Conservation (phyloP, 768 basidiomycete genomes). For the Lactifluus pinguis region DNA sequence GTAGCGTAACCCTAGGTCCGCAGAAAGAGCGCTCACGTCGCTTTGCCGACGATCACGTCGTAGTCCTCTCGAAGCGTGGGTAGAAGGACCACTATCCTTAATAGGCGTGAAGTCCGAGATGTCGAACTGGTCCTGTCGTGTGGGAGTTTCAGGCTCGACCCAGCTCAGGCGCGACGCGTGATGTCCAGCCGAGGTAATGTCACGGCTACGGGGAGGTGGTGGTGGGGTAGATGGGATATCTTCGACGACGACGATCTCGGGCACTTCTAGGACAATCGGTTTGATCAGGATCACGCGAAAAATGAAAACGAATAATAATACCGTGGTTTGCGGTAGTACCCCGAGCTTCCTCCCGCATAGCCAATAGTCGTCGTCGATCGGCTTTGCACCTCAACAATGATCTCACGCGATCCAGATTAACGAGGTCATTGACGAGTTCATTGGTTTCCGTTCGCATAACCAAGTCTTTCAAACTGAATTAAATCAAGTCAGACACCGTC, state of each 20-base stretch:
- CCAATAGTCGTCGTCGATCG: conserved; percentile 59
- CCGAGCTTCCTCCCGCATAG: conserved; percentile 35
- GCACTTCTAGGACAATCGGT: conserved; percentile 42
- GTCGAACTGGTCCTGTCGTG: conserved; percentile 28
- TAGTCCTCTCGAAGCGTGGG: conserved; percentile 33
- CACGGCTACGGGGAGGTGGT: conserved; percentile 33
- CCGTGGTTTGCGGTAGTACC: conserved; percentile 29
- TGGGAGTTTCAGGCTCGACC: conserved; percentile 28
- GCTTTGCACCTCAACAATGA: conserved; percentile 73
- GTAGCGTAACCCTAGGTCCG: conserved; percentile 39
- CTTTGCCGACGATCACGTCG: conserved; percentile 50
- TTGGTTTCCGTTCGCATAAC: conserved; percentile 67
- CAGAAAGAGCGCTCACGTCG: conserved; percentile 48
- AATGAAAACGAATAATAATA: not conserved
- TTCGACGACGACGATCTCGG: conserved; percentile 59
- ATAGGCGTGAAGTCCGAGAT: conserved; percentile 32
- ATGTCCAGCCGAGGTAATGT: conserved; percentile 38
- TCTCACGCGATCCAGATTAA: conserved; percentile 77
- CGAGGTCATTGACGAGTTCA: conserved; percentile 71
- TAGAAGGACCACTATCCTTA: conserved; percentile 26
- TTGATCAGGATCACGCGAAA: not conserved
- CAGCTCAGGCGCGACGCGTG: conserved; percentile 14
- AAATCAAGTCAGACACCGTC: not conserved
- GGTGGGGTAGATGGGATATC: conserved; percentile 41
- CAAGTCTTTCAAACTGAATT: conserved; percentile 69